These are phyloP conservation scores for Verticillium klebahnii DNA, from an alignment of 2,329 filamentous ascomycete genomes.

Conservation along the genomic window DNA sequence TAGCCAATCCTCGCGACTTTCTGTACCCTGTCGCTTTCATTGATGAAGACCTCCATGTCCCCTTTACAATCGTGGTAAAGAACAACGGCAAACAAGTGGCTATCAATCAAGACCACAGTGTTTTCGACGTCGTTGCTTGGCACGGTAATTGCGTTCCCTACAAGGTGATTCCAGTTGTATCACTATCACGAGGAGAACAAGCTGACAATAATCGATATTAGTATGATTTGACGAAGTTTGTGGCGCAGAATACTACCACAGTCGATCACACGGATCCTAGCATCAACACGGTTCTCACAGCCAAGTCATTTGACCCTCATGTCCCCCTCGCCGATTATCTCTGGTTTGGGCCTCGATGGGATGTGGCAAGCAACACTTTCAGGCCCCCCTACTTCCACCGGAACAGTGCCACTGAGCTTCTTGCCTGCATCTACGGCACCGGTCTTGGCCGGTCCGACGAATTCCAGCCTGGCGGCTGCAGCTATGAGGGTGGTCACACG, in stretches of 20 bases:
- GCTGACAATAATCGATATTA: constrained; percentile 19
- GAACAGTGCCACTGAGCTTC: constrained; percentile 53
- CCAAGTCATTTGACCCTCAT: constrained; percentile 45
- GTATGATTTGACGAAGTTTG: constrained; percentile 46
- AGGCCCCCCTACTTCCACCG: constrained; percentile 61
- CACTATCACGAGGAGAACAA: neutral
- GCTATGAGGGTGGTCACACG: constrained; percentile 32
- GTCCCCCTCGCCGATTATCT: constrained; percentile 57
- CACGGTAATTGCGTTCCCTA: constrained; percentile 53
- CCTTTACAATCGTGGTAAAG: constrained; percentile 46
- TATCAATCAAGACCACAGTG: constrained; percentile 55
- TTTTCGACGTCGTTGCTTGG: constrained; percentile 65
- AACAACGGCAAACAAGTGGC: constrained; percentile 54
- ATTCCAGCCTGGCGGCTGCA: constrained; percentile 42
- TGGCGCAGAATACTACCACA: constrained; percentile 44
- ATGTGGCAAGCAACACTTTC: constrained; percentile 52
- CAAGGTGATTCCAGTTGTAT: constrained; percentile 27
- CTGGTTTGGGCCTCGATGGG: constrained; percentile 60
- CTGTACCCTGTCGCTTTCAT: constrained; percentile 52
- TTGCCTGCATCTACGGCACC: constrained; percentile 42
- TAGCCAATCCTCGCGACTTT: constrained; percentile 63
- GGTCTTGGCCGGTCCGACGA: constrained; percentile 26
- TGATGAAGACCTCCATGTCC: constrained; percentile 24
- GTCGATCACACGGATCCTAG: constrained; percentile 59
- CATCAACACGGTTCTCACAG: constrained; percentile 57